Evolutionary conservation across 2,329 filamentous ascomycete species (phyloP).

Genomic region (Trichoderma endophyticum): DNA sequence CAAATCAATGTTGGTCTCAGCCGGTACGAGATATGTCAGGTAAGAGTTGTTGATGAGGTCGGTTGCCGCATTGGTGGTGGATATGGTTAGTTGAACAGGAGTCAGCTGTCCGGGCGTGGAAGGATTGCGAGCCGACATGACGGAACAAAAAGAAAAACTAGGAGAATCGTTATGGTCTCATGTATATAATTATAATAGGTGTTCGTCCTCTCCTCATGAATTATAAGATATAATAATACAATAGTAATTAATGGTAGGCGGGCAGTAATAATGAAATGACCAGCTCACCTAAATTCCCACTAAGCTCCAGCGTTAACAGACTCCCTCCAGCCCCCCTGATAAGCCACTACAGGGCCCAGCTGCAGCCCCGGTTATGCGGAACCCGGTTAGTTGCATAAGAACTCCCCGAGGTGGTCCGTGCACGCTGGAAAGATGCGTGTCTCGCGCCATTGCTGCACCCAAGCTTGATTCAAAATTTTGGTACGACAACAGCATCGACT

Average conservation of each 20-base stretch:
- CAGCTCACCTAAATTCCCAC: neutral
- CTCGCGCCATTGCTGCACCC: conserved; percentile 13
- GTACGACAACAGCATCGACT: neutral
- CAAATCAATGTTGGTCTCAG: conserved; percentile 52
- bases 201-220: neutral
- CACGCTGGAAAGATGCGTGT: conserved; percentile 15
- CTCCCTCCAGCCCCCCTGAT: neutral
- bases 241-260: neutral
- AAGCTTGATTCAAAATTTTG: conserved; percentile 5
- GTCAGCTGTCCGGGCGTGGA: conserved; percentile 26
- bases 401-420: conserved; percentile 22
- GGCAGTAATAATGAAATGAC: neutral
- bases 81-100: conserved; percentile 21
- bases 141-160: neutral
- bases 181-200: neutral
- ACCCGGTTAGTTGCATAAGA: conserved; percentile 7
- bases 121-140: conserved; percentile 25
- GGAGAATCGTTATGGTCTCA: neutral
- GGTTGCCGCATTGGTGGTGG: conserved; percentile 27
- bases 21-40: conserved; percentile 59
- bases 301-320: neutral
- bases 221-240: neutral
- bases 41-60: conserved; percentile 56
- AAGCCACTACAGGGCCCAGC: neutral
- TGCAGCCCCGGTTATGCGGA: conserved; percentile 9